Evolutionary conservation across 179 eudicot species (phyloP).

Genomic region (Spergularia azorica): DNA sequence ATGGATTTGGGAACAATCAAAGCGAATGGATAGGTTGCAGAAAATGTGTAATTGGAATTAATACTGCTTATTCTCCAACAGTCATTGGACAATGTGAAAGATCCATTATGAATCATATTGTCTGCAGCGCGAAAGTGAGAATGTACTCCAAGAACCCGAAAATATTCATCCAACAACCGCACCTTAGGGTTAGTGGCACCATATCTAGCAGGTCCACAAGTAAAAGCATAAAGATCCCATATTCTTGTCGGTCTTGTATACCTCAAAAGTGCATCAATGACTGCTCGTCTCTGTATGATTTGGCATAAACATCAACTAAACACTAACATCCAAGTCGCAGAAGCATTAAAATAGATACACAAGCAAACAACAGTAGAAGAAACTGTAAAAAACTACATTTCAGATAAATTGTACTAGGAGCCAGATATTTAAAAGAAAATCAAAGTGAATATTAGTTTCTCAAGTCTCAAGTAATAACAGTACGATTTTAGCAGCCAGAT

Average conservation of each 20-base stretch:
- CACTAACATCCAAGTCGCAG: not conserved
- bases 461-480: not conserved
- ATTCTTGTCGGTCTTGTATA: slow-evolving; percentile 72
- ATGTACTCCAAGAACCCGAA: slow-evolving; percentile 84
- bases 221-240: slow-evolving; percentile 94
- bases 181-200: slow-evolving; percentile 63
- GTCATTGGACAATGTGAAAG: slow-evolving; percentile 65
- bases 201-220: slow-evolving; percentile 66
- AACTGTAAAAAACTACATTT: not conserved
- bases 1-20: slow-evolving; percentile 85
- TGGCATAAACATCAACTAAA: slow-evolving; percentile 22
- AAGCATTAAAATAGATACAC: slow-evolving; percentile 9
- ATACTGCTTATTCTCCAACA: slow-evolving; percentile 89
- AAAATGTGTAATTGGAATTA: slow-evolving; percentile 69
- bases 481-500: not conserved
- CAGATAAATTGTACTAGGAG: not conserved
- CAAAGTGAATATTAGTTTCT: not conserved
- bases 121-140: slow-evolving; percentile 51
- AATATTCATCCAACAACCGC: slow-evolving; percentile 84
- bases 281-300: slow-evolving; percentile 74
- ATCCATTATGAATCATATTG: slow-evolving; percentile 62
- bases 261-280: slow-evolving; percentile 72
- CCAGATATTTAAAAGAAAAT: not conserved
- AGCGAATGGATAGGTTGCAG: slow-evolving; percentile 92
- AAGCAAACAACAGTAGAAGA: not conserved